phyloP scores from a whole-genome alignment of 2,329 filamentous ascomycete genomes.

The Harringtonia aguacate region DNA sequence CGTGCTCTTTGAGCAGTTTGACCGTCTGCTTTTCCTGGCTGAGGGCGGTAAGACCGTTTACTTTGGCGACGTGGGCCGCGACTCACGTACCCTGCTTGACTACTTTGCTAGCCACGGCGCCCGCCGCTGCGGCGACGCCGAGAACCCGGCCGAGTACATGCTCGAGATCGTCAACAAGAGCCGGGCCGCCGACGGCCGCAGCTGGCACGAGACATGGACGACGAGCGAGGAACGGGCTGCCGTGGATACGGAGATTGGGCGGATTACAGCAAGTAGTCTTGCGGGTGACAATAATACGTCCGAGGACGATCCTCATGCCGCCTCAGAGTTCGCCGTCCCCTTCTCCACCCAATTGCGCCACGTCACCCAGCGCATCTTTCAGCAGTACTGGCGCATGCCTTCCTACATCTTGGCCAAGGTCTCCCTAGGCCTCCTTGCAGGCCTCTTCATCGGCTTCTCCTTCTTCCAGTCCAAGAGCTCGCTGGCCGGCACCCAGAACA shows the following conservation, averaged over 20 bases:
- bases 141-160: slow-evolving; percentile 82
- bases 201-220: slow-evolving; percentile 55
- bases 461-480: slow-evolving; percentile 63
- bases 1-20: slow-evolving; percentile 86
- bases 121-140: slow-evolving; percentile 49
- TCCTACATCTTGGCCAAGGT: slow-evolving; percentile 81
- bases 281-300: slow-evolving; percentile 26
- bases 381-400: slow-evolving; percentile 86
- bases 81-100: slow-evolving; percentile 54
- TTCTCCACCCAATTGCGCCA: slow-evolving; percentile 56
- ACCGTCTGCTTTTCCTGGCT: slow-evolving; percentile 66
- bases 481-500: slow-evolving; percentile 70
- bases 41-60: slow-evolving; percentile 70
- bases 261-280: slow-evolving; percentile 32
- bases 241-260: slow-evolving; percentile 46
- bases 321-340: slow-evolving; percentile 70
- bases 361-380: slow-evolving; percentile 65
- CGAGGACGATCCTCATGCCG: slow-evolving; percentile 41
- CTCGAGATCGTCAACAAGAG: slow-evolving; percentile 53
- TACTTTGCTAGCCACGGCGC: slow-evolving; percentile 72
- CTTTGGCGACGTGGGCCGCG: slow-evolving; percentile 61
- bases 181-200: slow-evolving; percentile 47
- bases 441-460: slow-evolving; percentile 74
- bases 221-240: slow-evolving; percentile 42
- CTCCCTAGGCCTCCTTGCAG: slow-evolving; percentile 49